Conservation (phyloP, 2,329 filamentous ascomycete genomes). For the Colletotrichum sp. region DNA sequence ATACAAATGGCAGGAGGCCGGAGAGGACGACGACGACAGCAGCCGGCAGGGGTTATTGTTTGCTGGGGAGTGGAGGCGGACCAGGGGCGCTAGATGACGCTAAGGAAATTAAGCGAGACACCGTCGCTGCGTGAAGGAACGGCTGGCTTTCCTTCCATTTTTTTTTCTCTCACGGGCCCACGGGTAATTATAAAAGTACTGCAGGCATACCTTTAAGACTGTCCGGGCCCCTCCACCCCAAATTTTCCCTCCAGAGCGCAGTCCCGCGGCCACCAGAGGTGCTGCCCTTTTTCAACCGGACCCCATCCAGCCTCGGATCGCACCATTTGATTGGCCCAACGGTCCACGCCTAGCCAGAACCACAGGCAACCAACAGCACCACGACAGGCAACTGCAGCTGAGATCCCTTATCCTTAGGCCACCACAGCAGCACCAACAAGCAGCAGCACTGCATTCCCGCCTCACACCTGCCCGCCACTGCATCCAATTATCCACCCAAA, state of each 20-base stretch:
- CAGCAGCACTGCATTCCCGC: slow-evolving; percentile 21
- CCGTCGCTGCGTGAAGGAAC: slow-evolving; percentile 23
- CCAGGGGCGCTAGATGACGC: slow-evolving; percentile 20
- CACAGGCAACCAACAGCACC: slow-evolving; percentile 3
- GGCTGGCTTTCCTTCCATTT: slow-evolving; percentile 23
- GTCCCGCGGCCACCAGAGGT: slow-evolving; percentile 14
- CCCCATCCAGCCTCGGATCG: not conserved
- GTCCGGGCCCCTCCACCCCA: slow-evolving; percentile 23
- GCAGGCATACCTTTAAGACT: slow-evolving; percentile 23
- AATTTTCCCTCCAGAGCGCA: slow-evolving; percentile 23
- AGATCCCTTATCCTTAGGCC: not conserved
- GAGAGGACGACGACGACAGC: slow-evolving; percentile 1
- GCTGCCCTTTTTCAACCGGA: slow-evolving; percentile 13
- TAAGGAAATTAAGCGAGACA: slow-evolving; percentile 23
- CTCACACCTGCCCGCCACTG: slow-evolving; percentile 15
- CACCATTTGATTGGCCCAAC: not conserved
- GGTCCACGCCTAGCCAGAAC: not conserved
- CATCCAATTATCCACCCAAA: slow-evolving; percentile 1
- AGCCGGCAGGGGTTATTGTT: slow-evolving; percentile 18
- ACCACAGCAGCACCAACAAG: not conserved
- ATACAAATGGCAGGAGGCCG: not conserved
- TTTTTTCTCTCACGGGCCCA: slow-evolving; percentile 23
- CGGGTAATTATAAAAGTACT: slow-evolving; percentile 24
- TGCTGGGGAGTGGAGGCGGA: slow-evolving; percentile 21
- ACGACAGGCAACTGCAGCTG: not conserved